Percentiles rank a stretch among this genome's conserved stretches.
phyloP scores from a whole-genome alignment of 31 red algal genomes.

The Asparagopsis taxiformis region DNA sequence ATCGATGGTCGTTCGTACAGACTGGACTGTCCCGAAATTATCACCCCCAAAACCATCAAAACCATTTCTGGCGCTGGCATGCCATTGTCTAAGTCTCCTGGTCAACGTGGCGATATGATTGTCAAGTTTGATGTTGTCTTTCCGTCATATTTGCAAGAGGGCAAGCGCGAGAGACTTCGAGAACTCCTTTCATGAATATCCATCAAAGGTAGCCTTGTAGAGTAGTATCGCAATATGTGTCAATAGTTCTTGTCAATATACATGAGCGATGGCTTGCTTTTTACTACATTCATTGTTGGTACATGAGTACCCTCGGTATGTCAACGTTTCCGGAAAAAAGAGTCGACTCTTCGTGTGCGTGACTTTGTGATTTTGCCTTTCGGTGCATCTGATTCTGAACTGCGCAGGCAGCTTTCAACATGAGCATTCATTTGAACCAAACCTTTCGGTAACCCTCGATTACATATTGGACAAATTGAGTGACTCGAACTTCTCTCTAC shows the following conservation, averaged over 20 bases:
- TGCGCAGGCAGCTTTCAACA: slow-evolving; percentile 19
- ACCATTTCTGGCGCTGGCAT: slow-evolving; percentile 86
- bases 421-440: slow-evolving; percentile 23
- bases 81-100: slow-evolving; percentile 89
- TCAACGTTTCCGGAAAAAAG: slow-evolving; percentile 9
- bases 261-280: background rate
- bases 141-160: slow-evolving; percentile 68
- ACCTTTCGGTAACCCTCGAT: slow-evolving; percentile 2
- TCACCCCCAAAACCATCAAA: slow-evolving; percentile 82
- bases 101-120: slow-evolving; percentile 74
- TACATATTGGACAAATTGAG: slow-evolving; percentile 30
- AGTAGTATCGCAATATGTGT: background rate
- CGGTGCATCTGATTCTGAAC: background rate
- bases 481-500: background rate
- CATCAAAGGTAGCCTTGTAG: no score
- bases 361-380: background rate
- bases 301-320: no score
- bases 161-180: slow-evolving; percentile 70
- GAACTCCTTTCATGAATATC: slow-evolving; percentile 77
- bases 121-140: slow-evolving; percentile 91
- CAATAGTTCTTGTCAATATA: slow-evolving; percentile 1
- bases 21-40: slow-evolving; percentile 79
- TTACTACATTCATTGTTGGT: background rate
- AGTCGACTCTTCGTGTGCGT: slow-evolving; percentile 1
- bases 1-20: slow-evolving; percentile 68